phyloP scores from a whole-genome alignment of 2,329 filamentous ascomycete species.

The Neurospora crassa region DNA sequence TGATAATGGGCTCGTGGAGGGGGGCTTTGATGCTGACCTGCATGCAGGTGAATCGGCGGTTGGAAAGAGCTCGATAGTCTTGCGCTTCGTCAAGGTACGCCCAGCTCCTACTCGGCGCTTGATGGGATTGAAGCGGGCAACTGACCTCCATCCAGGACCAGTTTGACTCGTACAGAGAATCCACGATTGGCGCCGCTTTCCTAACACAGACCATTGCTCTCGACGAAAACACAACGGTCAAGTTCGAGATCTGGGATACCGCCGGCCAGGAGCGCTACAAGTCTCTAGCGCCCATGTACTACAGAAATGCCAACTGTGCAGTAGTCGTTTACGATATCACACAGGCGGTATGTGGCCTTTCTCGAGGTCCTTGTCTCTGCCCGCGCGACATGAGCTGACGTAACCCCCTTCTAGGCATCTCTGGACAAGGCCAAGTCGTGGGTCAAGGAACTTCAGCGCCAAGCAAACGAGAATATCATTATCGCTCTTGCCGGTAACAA shows the following conservation, averaged over 20 bases:
- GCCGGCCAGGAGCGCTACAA: conserved; percentile 98
- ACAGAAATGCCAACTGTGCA: conserved; percentile 97
- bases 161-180: conserved; percentile 97
- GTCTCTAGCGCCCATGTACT: conserved; percentile 98
- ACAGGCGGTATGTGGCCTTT: conserved; percentile 70
- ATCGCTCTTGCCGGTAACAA: conserved; percentile 98
- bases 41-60: conserved; percentile 87
- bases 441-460: conserved; percentile 97
- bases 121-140: neutral
- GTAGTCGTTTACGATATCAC: conserved; percentile 99
- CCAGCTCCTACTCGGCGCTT: neutral
- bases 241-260: conserved; percentile 99
- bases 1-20: neutral
- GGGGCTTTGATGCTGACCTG: conserved; percentile 26
- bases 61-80: conserved; percentile 97
- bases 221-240: conserved; percentile 96
- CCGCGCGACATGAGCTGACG: conserved; percentile 17
- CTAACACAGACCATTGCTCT: conserved; percentile 97
- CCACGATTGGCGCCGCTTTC: conserved; percentile 96
- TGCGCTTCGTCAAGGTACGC: conserved; percentile 93
- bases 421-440: conserved; percentile 98
- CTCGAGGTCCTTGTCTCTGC: conserved; percentile 3
- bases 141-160: conserved; percentile 58
- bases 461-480: conserved; percentile 99
- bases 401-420: conserved; percentile 55